Conservation (phyloP, 2,329 filamentous ascomycete species). For the Thelonectria blattea region DNA sequence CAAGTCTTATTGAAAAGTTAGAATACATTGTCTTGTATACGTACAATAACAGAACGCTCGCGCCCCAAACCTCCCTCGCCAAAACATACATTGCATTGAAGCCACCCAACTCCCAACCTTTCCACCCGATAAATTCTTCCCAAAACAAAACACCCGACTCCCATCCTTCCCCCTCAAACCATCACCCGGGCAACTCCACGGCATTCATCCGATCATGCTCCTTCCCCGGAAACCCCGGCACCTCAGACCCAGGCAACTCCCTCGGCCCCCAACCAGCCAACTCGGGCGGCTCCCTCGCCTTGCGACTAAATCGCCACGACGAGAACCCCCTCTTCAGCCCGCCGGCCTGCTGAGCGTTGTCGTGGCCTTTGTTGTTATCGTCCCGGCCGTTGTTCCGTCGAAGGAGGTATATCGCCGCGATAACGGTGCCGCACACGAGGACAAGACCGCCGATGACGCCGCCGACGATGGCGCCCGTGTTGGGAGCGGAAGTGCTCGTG, state of each 20-base stretch:
- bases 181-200: neutral
- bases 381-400: neutral
- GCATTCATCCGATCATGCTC: neutral
- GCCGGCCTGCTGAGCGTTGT: neutral
- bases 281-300: neutral
- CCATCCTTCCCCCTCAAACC: too few relatives aligned
- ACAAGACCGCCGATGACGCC: constrained; percentile 44
- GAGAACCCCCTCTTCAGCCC: neutral
- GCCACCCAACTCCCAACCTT: too few relatives aligned
- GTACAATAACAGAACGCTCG: too few relatives aligned
- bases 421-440: constrained; percentile 40
- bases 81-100: too few relatives aligned
- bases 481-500: constrained; percentile 25
- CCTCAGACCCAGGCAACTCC: neutral
- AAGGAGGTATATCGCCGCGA: constrained; percentile 20
- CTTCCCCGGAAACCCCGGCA: neutral
- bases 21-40: too few relatives aligned
- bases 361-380: neutral
- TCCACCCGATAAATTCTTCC: too few relatives aligned
- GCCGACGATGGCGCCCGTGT: constrained; percentile 43
- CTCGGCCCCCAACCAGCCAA: neutral
- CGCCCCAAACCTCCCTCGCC: too few relatives aligned
- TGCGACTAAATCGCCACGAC: neutral
- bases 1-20: too few relatives aligned
- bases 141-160: too few relatives aligned